Evolutionary conservation across 208 protist species (phyloP), one percentile per base, ranked within the genome.

Genomic region (Leishmania braziliensis): DNA sequence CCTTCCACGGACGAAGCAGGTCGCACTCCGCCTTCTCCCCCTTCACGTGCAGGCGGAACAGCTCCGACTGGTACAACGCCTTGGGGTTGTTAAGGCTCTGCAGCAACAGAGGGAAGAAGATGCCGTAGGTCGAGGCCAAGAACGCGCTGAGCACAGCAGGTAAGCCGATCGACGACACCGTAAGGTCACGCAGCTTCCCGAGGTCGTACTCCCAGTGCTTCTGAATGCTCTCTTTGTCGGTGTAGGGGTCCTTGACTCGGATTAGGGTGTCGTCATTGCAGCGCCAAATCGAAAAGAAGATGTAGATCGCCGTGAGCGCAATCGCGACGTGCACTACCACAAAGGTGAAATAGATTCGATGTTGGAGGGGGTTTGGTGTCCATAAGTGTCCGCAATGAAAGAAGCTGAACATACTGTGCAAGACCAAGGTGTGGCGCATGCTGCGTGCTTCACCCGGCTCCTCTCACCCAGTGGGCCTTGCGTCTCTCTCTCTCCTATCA

Each of bases 31-130:
- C 91, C 68, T 71, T 68, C 50, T 90, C 68, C 18, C 85, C 78
- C 33, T 82, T 82, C 60, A 95, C 70, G 85, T 98, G 88, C 8
- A 97, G 78, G 76, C 90, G 89, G 65, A 92, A 90, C 58, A 98
- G 84, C 79, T 92, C 88, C 12, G 78, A 89, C 54, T 89, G 71
- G 72, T 90, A 98, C 5, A 97, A 26, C 10, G 83, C 81, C 68
- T 88, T 84, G 20, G 95, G 93, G 86, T 97, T 97, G 78, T 84
- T 94, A 39, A 96, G 48, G 79, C 90, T 93, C 89, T 98, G 95
- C 29, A 97, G 73, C n/a, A 98, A 77, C 48, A 97, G 87, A n/a
- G 93, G 91, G 71, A 95, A 93, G 12, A 87, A 73, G 46, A 92
- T 88, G 56, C 84, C 86, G 79, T 86, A 97, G 68, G 88, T 85